Evolutionary conservation across 169 alveolate genomes (phyloP), one percentile per base, ranked within the genome.

Genomic region (Cystoisospora suis): DNA sequence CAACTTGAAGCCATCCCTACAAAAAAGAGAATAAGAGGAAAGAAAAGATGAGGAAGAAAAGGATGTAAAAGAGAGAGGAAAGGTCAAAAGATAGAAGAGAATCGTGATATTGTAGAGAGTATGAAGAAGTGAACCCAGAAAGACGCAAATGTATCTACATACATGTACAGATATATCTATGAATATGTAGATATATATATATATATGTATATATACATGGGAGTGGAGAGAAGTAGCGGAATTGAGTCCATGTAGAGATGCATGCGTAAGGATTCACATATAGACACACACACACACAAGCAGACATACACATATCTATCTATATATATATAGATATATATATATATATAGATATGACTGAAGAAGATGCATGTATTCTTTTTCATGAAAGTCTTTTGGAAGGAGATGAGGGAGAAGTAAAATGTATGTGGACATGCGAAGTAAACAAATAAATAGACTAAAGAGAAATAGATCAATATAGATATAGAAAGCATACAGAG

Each of bases 1-100:
- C 99, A 59, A 99, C 97, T 94, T 97, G 98, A 46, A 99, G 94
- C 97, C 98, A 97, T 5, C 99, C 99, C 96, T 86, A 83, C 20
- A 32, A 53, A 72, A 5, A 38, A 53, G 23, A 40, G 34, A 29
- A 20, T 15, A 69, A 69, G 34, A 20, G 34, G 69, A 45, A 44
- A 44, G 47, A 12, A 45, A n/a, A 6, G 44, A 77, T 0, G 38
- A 23, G 49, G 6, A 17, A 61, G 45, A 36, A 17, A 3, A 6
- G 9, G 29, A 1, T 6, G 32, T 9, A 38, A 38, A 38, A 72
- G 0, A 53, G 34, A 7, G 15, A 69, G 83, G 17, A 72, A 36
- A 27, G 59, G 45, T 3, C 17, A 27, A 12, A 47, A 77, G 2
- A 29, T 34, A 32, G 59, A 75, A 23, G n/a, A 42, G 46, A 36